These are phyloP conservation scores for Suaeda aralocaspica DNA, from an alignment of 148 eudicot genomes.

Conservation along the genomic window DNA sequence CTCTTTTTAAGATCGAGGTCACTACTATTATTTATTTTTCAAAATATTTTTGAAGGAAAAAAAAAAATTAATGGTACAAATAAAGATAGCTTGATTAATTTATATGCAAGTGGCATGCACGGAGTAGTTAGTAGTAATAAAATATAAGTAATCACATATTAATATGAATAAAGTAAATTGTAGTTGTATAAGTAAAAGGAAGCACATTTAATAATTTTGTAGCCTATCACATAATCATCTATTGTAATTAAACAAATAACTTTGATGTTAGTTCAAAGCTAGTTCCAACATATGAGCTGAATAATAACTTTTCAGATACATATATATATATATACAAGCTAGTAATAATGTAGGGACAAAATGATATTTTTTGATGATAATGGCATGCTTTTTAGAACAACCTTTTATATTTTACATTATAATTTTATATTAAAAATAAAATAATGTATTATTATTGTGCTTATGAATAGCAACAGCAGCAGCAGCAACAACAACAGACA, in stretches of 20 bases:
- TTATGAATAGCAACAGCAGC: constrained; percentile 12
- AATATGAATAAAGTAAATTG: not conserved
- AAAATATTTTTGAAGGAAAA: not conserved
- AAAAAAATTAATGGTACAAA: not conserved
- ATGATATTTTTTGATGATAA: constrained; percentile 41
- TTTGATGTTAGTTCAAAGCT: not conserved
- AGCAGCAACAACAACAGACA: constrained; percentile 30
- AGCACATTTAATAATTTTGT: not conserved
- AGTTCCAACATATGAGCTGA: constrained; percentile 7
- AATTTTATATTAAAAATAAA: not conserved
- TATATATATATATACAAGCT: no score
- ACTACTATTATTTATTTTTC: no score
- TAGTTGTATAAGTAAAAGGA: not conserved
- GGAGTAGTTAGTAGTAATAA: no score
- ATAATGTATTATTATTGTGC: constrained; percentile 3
- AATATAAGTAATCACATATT: no score
- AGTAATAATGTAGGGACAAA: constrained; percentile 30
- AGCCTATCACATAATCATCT: no score
- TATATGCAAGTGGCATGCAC: no score
- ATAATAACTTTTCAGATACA: constrained; percentile 1
- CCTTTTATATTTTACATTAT: constrained; percentile 10
- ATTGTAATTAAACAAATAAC: not conserved
- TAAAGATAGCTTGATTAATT: no score
- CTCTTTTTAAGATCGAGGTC: no score
- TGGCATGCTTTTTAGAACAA: constrained; percentile 22